Evolutionary conservation across 345 rosid genomes (phyloP), one percentile per base, ranked within the genome.

Genomic region (Syzygium oleosum): DNA sequence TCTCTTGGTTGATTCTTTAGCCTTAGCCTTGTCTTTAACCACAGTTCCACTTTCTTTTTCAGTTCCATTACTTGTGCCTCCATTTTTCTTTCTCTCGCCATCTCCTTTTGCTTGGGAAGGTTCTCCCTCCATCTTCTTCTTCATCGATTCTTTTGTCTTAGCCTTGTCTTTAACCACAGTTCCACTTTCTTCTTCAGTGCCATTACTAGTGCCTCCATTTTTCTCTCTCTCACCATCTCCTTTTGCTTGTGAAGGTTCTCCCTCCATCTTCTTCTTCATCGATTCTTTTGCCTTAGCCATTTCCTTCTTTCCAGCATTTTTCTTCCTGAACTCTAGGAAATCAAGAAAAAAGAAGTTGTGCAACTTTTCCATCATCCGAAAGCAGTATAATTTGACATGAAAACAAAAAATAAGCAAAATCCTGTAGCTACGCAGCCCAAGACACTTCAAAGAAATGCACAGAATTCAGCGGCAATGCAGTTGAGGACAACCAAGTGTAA

Each of bases 271-370:
- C 91, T 92, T 95, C 88, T 92, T 93, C 51, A 92, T 91, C 17
- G 89, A 88, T 86, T 95, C 97, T 87, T 86, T 91, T 63, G 92
- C 87, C 89, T 90, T 96, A 23, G 91, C 94, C 88, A 89, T 96
- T 89, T 95, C 86, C 46, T 84, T 84, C 38, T 73, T 73, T 51
- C 88, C 94, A 14, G 94, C 94, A 85, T 92, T 96, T 88, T 93
- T 95, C 93, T 90, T 92, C 90, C 90, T 94, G 86, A 94, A 96
- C 83, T 93, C 98, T 96, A 88, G 31, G 91, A 34, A 16, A 46
- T 51, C 91, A 85, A 51, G 86, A 89, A 27, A 31, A 85, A 79
- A 78, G n/a, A 41, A 54, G 51, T 4, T 3, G 8, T 9, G 49
- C 83, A 8, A 1, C 83, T 19, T 73, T 73, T 38, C 83, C 49